phyloP scores from a whole-genome alignment of 768 basidiomycete genomes.

The Mycena floridula region DNA sequence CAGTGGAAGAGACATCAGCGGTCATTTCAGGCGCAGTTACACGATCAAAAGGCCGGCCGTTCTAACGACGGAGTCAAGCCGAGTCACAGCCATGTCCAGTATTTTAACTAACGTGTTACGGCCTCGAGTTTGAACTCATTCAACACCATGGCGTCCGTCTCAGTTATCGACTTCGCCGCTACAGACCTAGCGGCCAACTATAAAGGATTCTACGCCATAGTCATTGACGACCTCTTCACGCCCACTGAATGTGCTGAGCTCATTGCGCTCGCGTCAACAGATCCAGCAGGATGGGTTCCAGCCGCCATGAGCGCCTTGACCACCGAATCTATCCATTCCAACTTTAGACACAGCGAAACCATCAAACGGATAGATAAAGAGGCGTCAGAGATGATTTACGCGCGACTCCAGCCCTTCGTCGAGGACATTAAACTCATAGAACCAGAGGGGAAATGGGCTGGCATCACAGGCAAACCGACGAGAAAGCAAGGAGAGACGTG shows the following conservation, averaged over 20 bases:
- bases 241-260: constrained; percentile 34
- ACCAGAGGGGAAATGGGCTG: constrained; percentile 25
- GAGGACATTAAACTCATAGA: constrained; percentile 28
- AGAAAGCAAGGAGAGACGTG: constrained; percentile 12
- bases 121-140: no score
- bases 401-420: constrained; percentile 29
- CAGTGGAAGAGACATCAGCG: no score
- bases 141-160: no score
- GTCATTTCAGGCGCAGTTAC: no score
- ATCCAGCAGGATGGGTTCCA: constrained; percentile 25
- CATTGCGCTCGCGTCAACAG: constrained; percentile 28
- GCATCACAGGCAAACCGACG: constrained; percentile 20
- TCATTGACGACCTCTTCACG: constrained; percentile 36
- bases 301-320: constrained; percentile 25
- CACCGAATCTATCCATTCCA: constrained; percentile 25
- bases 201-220: constrained; percentile 30
- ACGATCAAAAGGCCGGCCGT: no score
- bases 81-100: no score
- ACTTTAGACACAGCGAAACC: constrained; percentile 34
- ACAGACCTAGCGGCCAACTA: no score
- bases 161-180: no score
- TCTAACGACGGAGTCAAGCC: no score
- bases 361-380: constrained; percentile 30
- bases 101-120: no score
- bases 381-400: constrained; percentile 27